Percentiles rank a stretch among this genome's conserved stretches.
phyloP scores from a whole-genome alignment of 169 alveolate genomes.

The Cryptosporidium andersoni region DNA sequence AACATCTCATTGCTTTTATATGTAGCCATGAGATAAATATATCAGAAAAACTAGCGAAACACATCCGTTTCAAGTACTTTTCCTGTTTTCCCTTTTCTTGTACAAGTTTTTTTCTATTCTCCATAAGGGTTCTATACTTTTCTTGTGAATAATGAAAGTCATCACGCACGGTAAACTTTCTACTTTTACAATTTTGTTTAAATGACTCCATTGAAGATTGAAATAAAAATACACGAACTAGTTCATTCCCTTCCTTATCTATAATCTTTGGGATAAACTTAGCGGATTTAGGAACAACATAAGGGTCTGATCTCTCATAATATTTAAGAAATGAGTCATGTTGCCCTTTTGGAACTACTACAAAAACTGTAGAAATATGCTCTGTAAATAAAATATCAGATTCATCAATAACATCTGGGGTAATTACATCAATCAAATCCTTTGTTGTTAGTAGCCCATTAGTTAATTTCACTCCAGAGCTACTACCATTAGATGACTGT shows the following conservation, averaged over 20 bases:
- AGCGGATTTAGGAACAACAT: slow-evolving; percentile 86
- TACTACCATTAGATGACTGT: neutral
- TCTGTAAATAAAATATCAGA: slow-evolving; percentile 83
- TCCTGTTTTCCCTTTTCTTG: slow-evolving; percentile 85
- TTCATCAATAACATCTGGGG: slow-evolving; percentile 83
- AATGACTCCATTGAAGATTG: slow-evolving; percentile 79
- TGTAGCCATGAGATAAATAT: slow-evolving; percentile 86
- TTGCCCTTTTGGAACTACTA: slow-evolving; percentile 80
- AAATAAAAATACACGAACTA: slow-evolving; percentile 83
- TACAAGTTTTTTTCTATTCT: slow-evolving; percentile 80
- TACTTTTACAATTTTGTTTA: slow-evolving; percentile 78
- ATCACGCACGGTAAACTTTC: slow-evolving; percentile 78
- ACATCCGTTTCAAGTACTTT: slow-evolving; percentile 83
- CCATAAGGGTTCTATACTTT: slow-evolving; percentile 79
- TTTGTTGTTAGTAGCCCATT: slow-evolving; percentile 39
- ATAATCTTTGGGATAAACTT: slow-evolving; percentile 75
- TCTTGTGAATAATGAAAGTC: slow-evolving; percentile 84
- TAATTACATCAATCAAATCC: slow-evolving; percentile 85
- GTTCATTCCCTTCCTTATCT: slow-evolving; percentile 82
- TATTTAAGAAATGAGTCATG: slow-evolving; percentile 75
- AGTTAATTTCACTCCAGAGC: neutral
- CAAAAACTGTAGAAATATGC: slow-evolving; percentile 84
- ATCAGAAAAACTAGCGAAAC: slow-evolving; percentile 88
- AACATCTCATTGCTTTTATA: slow-evolving; percentile 88
- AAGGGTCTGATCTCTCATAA: slow-evolving; percentile 78